Conservation (phyloP, 2,329 filamentous ascomycete genomes). For the Fusarium keratoplasticum region DNA sequence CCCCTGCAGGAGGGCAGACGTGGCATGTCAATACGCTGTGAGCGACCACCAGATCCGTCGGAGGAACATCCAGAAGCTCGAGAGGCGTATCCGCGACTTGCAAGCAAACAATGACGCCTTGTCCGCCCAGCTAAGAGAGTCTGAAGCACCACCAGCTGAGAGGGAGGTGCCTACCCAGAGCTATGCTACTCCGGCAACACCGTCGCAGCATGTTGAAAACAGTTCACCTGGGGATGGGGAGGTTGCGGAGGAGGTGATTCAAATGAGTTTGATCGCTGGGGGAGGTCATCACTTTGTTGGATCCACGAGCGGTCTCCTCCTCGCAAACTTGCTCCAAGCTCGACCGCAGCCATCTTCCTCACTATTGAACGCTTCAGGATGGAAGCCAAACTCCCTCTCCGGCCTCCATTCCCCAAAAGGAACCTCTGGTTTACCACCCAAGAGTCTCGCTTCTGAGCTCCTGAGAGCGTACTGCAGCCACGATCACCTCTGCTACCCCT, state of each 20-base stretch:
- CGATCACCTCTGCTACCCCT: constrained; percentile 57
- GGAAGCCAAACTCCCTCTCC: constrained; percentile 25
- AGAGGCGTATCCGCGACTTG: constrained; percentile 48
- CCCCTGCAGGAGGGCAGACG: constrained; percentile 50
- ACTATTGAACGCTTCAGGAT: constrained; percentile 16
- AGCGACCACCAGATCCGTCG: constrained; percentile 45
- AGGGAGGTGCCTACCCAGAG: neutral
- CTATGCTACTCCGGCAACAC: neutral
- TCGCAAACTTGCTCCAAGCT: constrained; percentile 54
- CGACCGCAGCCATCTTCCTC: constrained; percentile 25
- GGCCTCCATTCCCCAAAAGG: constrained; percentile 8
- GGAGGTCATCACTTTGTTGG: constrained; percentile 57
- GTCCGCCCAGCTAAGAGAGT: constrained; percentile 19
- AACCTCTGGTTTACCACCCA: constrained; percentile 46
- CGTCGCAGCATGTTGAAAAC: constrained; percentile 3
- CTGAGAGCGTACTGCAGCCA: constrained; percentile 56
- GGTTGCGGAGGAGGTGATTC: constrained; percentile 55
- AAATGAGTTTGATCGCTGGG: constrained; percentile 55
- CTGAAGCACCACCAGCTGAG: constrained; percentile 26
- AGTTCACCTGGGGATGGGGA: constrained; percentile 37
- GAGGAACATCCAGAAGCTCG: constrained; percentile 50
- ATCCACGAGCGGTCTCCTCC: constrained; percentile 53
- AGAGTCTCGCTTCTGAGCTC: constrained; percentile 50
- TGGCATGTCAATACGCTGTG: constrained; percentile 50
- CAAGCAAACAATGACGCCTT: constrained; percentile 45